Conservation (phyloP, 208 protist species). For the Leishmania braziliensis region DNA sequence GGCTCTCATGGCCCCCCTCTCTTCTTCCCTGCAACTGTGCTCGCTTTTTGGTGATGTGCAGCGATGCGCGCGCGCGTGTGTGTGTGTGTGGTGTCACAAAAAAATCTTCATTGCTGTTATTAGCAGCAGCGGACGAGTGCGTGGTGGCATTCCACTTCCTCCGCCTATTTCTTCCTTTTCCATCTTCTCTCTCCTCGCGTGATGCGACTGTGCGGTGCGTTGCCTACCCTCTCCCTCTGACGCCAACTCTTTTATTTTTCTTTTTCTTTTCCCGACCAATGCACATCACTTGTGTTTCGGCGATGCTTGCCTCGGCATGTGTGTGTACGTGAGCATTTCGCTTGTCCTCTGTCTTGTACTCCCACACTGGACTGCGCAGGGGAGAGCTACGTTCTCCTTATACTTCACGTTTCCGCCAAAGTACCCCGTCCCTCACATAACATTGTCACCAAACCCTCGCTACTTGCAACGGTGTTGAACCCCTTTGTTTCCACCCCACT, state of each 20-base stretch:
- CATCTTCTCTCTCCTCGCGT: background rate
- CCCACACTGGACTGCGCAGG: background rate
- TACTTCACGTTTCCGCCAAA: background rate
- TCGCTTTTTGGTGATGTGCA: background rate
- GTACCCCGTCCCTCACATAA: background rate
- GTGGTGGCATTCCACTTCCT: background rate
- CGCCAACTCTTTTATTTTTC: background rate
- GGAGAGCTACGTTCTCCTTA: background rate
- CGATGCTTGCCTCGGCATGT: background rate
- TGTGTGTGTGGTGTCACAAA: too few relatives aligned
- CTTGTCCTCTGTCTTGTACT: background rate
- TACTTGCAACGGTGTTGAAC: background rate
- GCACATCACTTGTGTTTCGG: background rate
- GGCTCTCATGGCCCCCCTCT: background rate
- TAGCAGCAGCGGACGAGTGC: background rate
- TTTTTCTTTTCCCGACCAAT: background rate
- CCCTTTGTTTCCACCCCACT: background rate
- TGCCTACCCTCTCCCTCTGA: background rate
- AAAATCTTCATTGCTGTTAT: background rate
- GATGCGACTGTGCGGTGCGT: background rate
- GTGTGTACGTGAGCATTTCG: background rate
- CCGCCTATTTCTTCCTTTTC: background rate
- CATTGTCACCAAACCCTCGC: slow-evolving; percentile 3
- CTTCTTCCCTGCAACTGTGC: background rate
- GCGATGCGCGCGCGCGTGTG: too few relatives aligned